phyloP scores from a whole-genome alignment of 345 rosid genomes.

The Sonneratia alba region DNA sequence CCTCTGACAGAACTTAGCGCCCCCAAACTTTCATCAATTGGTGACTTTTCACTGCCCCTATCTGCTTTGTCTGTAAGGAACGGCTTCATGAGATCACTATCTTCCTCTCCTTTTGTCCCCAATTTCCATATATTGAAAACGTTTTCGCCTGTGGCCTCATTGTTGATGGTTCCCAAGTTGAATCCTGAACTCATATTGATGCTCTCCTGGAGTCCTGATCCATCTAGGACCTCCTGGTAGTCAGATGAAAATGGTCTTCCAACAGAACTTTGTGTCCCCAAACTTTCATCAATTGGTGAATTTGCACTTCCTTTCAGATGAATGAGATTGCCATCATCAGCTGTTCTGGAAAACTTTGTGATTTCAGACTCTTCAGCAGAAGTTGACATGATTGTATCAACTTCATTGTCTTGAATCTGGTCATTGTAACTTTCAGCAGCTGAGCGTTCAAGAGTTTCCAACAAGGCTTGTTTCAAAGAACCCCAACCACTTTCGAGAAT shows the following conservation, averaged over 20 bases:
- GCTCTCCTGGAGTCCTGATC: not conserved
- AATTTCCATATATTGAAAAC: conserved; percentile 58
- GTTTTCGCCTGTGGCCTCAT: conserved; percentile 1
- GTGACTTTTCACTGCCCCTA: not conserved
- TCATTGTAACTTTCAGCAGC: not conserved
- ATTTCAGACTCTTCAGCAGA: not conserved
- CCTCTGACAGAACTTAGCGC: not conserved
- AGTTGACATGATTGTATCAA: not conserved
- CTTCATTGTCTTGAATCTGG: not conserved
- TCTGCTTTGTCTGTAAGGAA: not conserved
- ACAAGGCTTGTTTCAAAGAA: conserved; percentile 7
- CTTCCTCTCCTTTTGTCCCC: conserved; percentile 12
- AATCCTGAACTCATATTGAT: not conserved
- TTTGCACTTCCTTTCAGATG: not conserved
- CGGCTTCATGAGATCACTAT: too few species aligned
- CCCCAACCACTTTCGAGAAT: conserved; percentile 2
- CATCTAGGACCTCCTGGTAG: conserved; percentile 2
- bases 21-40: not conserved
- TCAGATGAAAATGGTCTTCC: conserved; percentile 1
- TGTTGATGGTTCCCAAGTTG: not conserved
- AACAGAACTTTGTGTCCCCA: not conserved
- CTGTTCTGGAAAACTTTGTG: not conserved
- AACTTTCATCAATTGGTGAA: not conserved
- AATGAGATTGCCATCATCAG: not conserved
- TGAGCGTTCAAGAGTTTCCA: not conserved